Percentiles rank a stretch among this genome's conserved stretches.
Evolutionary conservation across 2,329 filamentous ascomycete species (phyloP).

Genomic region (Penicillium sp.): DNA sequence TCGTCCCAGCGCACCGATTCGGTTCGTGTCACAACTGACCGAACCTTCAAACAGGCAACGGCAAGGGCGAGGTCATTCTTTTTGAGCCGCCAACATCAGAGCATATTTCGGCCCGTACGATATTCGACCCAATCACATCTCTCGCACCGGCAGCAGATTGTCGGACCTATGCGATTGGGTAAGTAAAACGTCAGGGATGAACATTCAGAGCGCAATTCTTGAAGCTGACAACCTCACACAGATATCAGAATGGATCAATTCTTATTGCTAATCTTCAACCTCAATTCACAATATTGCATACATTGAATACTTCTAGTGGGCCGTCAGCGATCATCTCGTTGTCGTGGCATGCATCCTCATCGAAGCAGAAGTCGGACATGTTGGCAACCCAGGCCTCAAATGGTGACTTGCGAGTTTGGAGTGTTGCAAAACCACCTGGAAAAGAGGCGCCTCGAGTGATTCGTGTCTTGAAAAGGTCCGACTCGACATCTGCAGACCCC

Average conservation of each 20-base stretch:
- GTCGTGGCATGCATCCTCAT: constrained; percentile 93
- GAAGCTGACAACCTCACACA: constrained; percentile 33
- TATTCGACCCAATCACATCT: constrained; percentile 92
- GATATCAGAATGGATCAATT: constrained; percentile 92
- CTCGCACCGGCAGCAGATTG: constrained; percentile 85
- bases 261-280: constrained; percentile 84
- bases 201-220: not conserved
- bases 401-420: constrained; percentile 93
- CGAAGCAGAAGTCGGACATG: constrained; percentile 97
- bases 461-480: constrained; percentile 72
- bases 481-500: constrained; percentile 65
- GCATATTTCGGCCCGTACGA: constrained; percentile 82
- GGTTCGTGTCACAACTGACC: constrained; percentile 11
- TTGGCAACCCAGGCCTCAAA: constrained; percentile 86
- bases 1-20: too few relatives aligned
- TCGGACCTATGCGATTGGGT: constrained; percentile 94
- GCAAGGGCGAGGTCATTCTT: constrained; percentile 84
- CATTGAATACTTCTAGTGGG: constrained; percentile 72
- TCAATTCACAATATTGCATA: constrained; percentile 89
- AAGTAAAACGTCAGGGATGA: constrained; percentile 30
- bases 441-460: constrained; percentile 80
- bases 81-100: constrained; percentile 93
- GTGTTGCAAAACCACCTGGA: constrained; percentile 73
- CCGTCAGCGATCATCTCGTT: constrained; percentile 84
- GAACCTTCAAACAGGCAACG: constrained; percentile 60